Base-by-base conservation (phyloP, 192 early-diverging fungal species). In the Bifiguratus adelaidae region DNA sequence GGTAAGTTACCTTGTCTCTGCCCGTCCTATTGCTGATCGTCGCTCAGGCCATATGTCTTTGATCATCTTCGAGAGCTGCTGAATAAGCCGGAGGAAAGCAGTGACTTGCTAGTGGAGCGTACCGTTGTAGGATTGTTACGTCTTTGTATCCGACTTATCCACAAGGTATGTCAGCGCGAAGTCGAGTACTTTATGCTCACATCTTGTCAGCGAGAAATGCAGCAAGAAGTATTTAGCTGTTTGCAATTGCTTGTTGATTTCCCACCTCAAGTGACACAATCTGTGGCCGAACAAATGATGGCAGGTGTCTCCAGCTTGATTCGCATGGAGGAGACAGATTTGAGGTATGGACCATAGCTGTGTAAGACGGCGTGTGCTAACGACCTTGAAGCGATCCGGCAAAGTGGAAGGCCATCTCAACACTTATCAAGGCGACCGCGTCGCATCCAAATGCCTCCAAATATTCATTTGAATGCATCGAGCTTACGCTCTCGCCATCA, bases 281-380 rank as follows among this genome's bases (percentile, higher is more conserved):
- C 67, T n/a, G 76, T 87, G 15, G 80, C 76, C 1, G 85, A 85
- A 48, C 85, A 84, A 50, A 70, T 82, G 60, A 84, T 81, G 77
- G 78, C 85, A 2, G 88, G 88, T 26, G 65, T 91, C 9, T 53
- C 78, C 32, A 74, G 67, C 40, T 47, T 88, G 2, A 52, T 83
- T 25, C 78, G 82, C 55, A 60, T 73, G 1, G 78, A 82, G 19
- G 34, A 53, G 0, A 58, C 67, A 8, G 61, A 55, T 22, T 60
- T 71, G 2, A 57, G 61, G 25, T 60, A 57, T 23, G 60, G 56
- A 16, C 24, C 48, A 30, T 52, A 50, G 28, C 41, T 37, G 0
- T 19, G 37, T 24, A 1, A 49, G 5, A 29, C n/a, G 21, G 21
- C n/a, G 2, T 15, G 19, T 22, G 1, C 42, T 44, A 34, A 15